Conservation (phyloP, 2,329 filamentous ascomycete species). For the Beauveria varroae region DNA sequence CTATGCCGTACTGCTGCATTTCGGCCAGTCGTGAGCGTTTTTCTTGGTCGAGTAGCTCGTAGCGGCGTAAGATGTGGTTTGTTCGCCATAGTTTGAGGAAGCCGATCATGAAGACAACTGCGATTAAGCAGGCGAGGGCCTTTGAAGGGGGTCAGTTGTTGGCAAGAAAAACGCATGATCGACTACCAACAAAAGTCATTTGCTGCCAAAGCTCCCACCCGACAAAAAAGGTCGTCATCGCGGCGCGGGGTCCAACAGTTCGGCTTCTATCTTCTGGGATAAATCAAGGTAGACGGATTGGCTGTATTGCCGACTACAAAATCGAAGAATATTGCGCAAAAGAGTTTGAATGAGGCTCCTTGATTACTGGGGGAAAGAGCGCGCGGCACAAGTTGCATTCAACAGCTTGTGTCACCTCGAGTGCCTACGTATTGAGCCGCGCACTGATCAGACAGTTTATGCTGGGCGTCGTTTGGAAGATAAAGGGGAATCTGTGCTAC, state of each 20-base stretch:
- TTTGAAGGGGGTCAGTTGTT: slow-evolving; percentile 25
- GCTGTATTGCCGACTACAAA: background rate
- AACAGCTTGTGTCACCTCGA: background rate
- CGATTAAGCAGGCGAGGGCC: slow-evolving; percentile 67
- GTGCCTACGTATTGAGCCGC: background rate
- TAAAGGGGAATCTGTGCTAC: background rate
- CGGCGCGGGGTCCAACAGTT: slow-evolving; percentile 25
- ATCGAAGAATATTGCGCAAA: background rate
- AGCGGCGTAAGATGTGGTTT: slow-evolving; percentile 46
- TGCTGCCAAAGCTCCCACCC: slow-evolving; percentile 80
- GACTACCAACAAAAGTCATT: slow-evolving; percentile 70
- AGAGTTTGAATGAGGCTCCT: background rate
- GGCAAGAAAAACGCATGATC: background rate
- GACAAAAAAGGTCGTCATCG: slow-evolving; percentile 48
- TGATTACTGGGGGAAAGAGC: background rate
- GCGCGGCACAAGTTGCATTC: background rate
- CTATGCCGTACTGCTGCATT: slow-evolving; percentile 48
- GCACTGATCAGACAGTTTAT: background rate
- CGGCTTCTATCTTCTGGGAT: background rate
- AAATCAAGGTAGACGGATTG: background rate
- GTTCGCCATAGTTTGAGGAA: slow-evolving; percentile 59
- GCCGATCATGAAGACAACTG: slow-evolving; percentile 60
- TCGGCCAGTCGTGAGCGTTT: slow-evolving; percentile 47
- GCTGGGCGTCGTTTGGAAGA: background rate
- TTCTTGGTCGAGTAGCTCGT: slow-evolving; percentile 59